Evolutionary conservation across 345 rosid genomes (phyloP).

Genomic region (Trapa incisa): DNA sequence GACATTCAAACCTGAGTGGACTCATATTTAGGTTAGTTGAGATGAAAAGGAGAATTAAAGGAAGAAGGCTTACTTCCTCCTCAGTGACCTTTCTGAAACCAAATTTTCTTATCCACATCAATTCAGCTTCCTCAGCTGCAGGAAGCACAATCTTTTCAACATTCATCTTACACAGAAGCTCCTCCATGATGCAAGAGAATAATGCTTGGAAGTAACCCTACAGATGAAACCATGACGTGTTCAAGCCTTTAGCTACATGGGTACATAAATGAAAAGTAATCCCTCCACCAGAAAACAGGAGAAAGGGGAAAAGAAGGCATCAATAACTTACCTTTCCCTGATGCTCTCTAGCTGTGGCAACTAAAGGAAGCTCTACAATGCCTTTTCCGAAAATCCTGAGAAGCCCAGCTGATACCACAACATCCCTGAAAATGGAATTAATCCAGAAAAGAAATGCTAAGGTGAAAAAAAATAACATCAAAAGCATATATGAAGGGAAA

Average conservation of each 20-base stretch:
- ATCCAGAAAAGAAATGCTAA: not conserved
- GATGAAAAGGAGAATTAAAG: not conserved
- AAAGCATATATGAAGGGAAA: not conserved
- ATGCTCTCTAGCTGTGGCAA: constrained; percentile 78
- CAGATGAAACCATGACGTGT: constrained; percentile 5
- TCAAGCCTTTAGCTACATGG: not conserved
- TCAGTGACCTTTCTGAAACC: constrained; percentile 71
- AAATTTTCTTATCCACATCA: constrained; percentile 84
- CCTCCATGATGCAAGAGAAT: constrained; percentile 85
- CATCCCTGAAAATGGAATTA: constrained; percentile 30
- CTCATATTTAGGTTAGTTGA: not conserved
- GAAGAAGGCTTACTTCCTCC: constrained; percentile 45
- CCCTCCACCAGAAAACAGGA: not conserved
- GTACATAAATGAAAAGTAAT: not conserved
- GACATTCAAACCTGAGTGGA: not conserved
- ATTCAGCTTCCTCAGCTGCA: constrained; percentile 92
- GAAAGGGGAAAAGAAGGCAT: not conserved
- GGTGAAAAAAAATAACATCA: not conserved
- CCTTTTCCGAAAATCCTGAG: constrained; percentile 80
- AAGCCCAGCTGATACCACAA: constrained; percentile 90
- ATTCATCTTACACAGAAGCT: constrained; percentile 49
- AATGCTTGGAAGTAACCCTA: constrained; percentile 91
- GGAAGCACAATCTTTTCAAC: constrained; percentile 89
- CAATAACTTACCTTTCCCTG: constrained; percentile 72
- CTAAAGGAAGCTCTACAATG: constrained; percentile 96